Conservation (phyloP, 352 stramenopile species). For the Pythium myriotylum region DNA sequence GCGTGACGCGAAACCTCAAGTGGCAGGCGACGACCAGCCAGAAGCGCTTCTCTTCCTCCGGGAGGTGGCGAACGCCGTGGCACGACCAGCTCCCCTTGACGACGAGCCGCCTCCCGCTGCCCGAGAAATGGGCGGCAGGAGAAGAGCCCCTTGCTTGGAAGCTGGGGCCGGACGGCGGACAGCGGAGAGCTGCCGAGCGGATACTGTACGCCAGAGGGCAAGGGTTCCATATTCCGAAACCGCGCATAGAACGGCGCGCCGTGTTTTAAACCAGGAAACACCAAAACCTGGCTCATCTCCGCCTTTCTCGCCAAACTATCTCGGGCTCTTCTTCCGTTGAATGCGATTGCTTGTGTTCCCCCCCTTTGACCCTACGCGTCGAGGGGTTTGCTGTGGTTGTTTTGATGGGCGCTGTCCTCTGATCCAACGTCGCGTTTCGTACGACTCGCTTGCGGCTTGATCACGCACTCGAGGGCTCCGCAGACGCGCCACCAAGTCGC, state of each 20-base stretch:
- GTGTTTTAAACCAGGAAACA: background rate
- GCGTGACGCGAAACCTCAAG: background rate
- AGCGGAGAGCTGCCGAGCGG: background rate
- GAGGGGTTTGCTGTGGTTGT: too few relatives aligned
- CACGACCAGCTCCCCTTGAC: too few relatives aligned
- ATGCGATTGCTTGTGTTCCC: background rate
- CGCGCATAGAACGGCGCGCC: slow-evolving; percentile 1
- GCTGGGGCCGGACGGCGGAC: slow-evolving; percentile 13
- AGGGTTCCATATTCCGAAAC: slow-evolving; percentile 12
- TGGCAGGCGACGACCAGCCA: background rate
- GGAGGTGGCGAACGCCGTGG: background rate
- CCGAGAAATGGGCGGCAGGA: too few relatives aligned
- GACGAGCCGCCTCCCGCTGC: too few relatives aligned
- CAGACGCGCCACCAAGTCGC: too few relatives aligned
- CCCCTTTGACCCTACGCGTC: background rate
- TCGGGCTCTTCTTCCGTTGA: too few relatives aligned
- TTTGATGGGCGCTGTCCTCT: too few relatives aligned
- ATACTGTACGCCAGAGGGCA: slow-evolving; percentile 14
- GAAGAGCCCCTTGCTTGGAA: slow-evolving; percentile 4
- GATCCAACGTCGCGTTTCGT: too few relatives aligned
- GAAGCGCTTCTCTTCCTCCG: background rate
- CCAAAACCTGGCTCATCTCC: too few relatives aligned
- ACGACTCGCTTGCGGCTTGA: too few relatives aligned
- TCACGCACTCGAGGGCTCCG: too few relatives aligned
- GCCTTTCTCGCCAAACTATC: too few relatives aligned